phyloP scores from a whole-genome alignment of 2,329 filamentous ascomycete genomes.

The Onygena corvina region DNA sequence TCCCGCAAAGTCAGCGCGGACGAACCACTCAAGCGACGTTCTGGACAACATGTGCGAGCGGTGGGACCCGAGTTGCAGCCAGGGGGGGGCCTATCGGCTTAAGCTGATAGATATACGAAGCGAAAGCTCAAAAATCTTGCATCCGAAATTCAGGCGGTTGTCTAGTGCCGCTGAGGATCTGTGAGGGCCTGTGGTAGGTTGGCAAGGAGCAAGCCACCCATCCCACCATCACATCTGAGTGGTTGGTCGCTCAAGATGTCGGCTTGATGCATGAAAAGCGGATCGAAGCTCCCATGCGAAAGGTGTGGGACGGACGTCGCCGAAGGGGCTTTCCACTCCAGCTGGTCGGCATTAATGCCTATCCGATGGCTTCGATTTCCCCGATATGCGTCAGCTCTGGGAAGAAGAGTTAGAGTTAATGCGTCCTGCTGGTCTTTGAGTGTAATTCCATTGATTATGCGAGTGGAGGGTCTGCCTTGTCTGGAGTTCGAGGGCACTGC shows the following conservation, averaged over 20 bases:
- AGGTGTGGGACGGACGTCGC: neutral
- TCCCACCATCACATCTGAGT: neutral
- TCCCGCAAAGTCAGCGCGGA: neutral
- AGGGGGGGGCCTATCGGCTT: neutral
- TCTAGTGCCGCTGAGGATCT: neutral
- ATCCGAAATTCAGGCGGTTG: neutral
- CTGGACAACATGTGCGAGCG: neutral
- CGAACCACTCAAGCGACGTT: neutral
- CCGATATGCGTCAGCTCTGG: neutral
- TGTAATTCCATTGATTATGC: no score
- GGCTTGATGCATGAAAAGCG: neutral
- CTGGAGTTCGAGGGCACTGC: neutral
- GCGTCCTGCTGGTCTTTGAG: neutral
- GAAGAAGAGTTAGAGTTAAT: no score
- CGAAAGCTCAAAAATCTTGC: neutral
- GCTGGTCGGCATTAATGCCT: no score
- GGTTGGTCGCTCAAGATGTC: slow-evolving; percentile 1
- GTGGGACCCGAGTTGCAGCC: neutral
- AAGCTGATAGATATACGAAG: neutral
- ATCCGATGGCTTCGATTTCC: neutral
- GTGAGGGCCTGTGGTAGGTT: neutral
- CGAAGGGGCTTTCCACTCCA: neutral
- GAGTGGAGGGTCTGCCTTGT: neutral
- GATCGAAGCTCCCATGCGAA: neutral
- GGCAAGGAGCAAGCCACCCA: neutral